phyloP scores from a whole-genome alignment of 2,329 filamentous ascomycete species.

The Calonectria montana region DNA sequence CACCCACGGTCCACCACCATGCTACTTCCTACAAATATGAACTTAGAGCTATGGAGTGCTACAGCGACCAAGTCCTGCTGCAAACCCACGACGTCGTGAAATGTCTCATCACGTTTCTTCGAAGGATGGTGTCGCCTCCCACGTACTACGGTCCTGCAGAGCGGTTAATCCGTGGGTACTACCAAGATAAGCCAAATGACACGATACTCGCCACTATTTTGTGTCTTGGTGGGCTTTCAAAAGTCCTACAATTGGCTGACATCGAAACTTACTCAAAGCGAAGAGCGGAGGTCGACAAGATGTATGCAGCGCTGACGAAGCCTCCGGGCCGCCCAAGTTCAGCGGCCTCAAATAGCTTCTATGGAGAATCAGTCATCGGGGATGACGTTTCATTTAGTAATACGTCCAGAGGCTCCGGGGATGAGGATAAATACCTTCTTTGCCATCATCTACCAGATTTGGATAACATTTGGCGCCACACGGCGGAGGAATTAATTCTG shows the following conservation, averaged over 20 bases:
- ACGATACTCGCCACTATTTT: background rate
- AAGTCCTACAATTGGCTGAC: background rate
- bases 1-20: background rate
- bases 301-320: background rate
- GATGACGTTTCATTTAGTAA: background rate
- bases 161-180: background rate
- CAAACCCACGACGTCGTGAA: background rate
- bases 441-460: background rate
- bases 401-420: background rate
- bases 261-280: background rate
- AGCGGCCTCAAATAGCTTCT: background rate
- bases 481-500: background rate
- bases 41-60: background rate
- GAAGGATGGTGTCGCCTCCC: background rate
- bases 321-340: background rate
- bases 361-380: background rate
- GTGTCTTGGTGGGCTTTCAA: background rate
- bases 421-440: background rate
- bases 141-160: background rate
- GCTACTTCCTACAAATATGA: background rate
- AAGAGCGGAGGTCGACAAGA: background rate
- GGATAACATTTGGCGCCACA: background rate
- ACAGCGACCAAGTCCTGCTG: background rate
- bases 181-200: background rate
- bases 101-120: background rate